phyloP scores from a whole-genome alignment of 495 filamentous ascomycete species.

The Pseudomonodictys pantanalensis region DNA sequence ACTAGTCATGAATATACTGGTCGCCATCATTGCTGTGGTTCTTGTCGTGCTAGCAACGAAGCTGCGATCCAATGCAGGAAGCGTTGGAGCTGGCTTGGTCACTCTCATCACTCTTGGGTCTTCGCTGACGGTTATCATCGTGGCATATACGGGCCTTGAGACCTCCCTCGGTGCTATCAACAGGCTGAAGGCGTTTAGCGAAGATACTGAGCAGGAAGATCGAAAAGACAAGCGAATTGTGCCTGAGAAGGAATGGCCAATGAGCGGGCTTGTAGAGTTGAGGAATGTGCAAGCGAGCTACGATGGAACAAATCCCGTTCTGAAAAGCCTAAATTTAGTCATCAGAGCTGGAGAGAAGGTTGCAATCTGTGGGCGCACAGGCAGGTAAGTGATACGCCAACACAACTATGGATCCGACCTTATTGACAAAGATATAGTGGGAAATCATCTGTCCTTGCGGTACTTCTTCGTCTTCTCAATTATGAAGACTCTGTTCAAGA shows the following conservation, averaged over 20 bases:
- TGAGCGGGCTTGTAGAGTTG: conserved; percentile 7
- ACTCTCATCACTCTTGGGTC: conserved; percentile 23
- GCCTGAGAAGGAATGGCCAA: conserved; percentile 6
- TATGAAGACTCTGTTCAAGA: conserved; percentile 5
- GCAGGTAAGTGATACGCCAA: too few relatives aligned
- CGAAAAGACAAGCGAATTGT: conserved; percentile 7
- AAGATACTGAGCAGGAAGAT: conserved; percentile 4
- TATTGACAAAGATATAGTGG: too few relatives aligned
- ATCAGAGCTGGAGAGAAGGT: conserved; percentile 40
- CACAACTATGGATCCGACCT: too few relatives aligned
- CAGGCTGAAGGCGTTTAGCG: conserved; percentile 29
- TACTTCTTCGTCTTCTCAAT: conserved; percentile 10
- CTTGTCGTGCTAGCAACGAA: conserved; percentile 2
- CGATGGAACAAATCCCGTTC: not conserved
- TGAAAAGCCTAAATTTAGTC: conserved; percentile 27
- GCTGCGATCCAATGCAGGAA: conserved; percentile 23
- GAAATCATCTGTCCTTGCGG: too few relatives aligned
- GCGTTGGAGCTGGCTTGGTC: conserved; percentile 12
- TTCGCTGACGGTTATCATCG: conserved; percentile 30
- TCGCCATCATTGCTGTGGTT: conserved; percentile 15
- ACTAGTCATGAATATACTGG: conserved; percentile 6
- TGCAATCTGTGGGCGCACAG: conserved; percentile 44
- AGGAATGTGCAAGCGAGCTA: conserved; percentile 11
- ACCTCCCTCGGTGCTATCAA: conserved; percentile 36
- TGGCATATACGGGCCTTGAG: conserved; percentile 32